Evolutionary conservation across 2,329 filamentous ascomycete genomes (phyloP).

Genomic region (Cryphonectria nitschkei): DNA sequence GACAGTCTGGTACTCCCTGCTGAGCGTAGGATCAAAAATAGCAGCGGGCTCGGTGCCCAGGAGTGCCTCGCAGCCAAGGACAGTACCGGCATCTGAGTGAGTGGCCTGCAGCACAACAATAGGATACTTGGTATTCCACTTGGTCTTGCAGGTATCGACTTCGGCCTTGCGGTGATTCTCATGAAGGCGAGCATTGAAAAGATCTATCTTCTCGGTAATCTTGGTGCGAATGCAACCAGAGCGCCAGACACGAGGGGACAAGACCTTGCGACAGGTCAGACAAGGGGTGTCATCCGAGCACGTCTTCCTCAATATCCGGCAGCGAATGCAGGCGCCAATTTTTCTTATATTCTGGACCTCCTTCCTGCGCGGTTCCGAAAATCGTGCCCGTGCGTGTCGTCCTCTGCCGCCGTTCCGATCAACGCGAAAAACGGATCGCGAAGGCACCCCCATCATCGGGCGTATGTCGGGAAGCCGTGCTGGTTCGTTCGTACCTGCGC

Average conservation of each 20-base stretch:
- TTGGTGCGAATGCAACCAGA: constrained; percentile 66
- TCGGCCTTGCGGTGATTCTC: constrained; percentile 64
- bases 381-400: constrained; percentile 60
- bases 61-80: constrained; percentile 48
- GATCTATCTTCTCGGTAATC: constrained; percentile 62
- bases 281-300: constrained; percentile 68
- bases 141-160: constrained; percentile 58
- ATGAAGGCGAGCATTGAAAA: constrained; percentile 67
- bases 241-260: constrained; percentile 67
- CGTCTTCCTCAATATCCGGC: constrained; percentile 67
- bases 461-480: constrained; percentile 11
- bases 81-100: constrained; percentile 56
- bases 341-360: constrained; percentile 69
- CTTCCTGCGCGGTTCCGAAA: constrained; percentile 61
- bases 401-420: constrained; percentile 53
- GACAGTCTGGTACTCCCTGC: constrained; percentile 40
- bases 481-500: constrained; percentile 38
- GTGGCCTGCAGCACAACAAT: constrained; percentile 59
- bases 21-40: constrained; percentile 40
- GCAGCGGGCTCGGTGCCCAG: constrained; percentile 42
- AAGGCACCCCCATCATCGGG: constrained; percentile 25
- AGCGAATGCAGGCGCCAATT: constrained; percentile 68
- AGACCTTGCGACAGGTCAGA: constrained; percentile 65
- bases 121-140: constrained; percentile 52
- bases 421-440: constrained; percentile 53